These are phyloP conservation scores for Leonotis leonurus DNA, from an alignment of 257 asterid species.

Conservation along the genomic window DNA sequence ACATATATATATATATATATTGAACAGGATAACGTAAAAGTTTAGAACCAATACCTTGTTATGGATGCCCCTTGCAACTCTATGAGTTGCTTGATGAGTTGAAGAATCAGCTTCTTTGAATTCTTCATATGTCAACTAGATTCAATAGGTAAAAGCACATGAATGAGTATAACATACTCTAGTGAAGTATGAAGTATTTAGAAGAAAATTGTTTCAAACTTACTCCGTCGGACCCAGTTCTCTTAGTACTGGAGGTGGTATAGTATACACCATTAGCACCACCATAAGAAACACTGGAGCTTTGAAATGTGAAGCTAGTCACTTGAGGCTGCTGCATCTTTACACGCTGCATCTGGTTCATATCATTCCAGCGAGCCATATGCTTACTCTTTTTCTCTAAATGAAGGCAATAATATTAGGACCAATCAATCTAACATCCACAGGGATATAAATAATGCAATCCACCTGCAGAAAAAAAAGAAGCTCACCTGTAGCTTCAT, in stretches of 20 bases:
- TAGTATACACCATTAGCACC: constrained; percentile 78
- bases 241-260: constrained; percentile 66
- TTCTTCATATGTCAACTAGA: constrained; percentile 74
- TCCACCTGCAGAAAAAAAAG: not conserved
- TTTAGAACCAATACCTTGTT: constrained; percentile 47
- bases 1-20: not conserved
- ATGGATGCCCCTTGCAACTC: constrained; percentile 61
- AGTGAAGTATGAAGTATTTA: no score
- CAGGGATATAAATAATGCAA: not conserved
- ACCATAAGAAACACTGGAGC: constrained; percentile 72
- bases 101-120: constrained; percentile 82
- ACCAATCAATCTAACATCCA: not conserved
- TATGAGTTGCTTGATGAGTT: constrained; percentile 77
- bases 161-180: not conserved
- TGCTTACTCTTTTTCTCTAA: constrained; percentile 57
- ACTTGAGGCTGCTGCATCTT: constrained; percentile 46
- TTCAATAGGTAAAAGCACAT: constrained; percentile 10
- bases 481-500: constrained; percentile 54
- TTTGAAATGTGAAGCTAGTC: constrained; percentile 67
- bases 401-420: not conserved
- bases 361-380: constrained; percentile 31
- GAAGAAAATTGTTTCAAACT: constrained; percentile 23
- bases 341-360: constrained; percentile 25
- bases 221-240: constrained; percentile 80
- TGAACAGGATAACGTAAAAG: not conserved